A percentile compares a stretch with the other conserved stretches of the same genome.
These are phyloP conservation scores for Hemileccinum hortonii DNA, from an alignment of 1,284 basidiomycete species.

Conservation along the genomic window DNA sequence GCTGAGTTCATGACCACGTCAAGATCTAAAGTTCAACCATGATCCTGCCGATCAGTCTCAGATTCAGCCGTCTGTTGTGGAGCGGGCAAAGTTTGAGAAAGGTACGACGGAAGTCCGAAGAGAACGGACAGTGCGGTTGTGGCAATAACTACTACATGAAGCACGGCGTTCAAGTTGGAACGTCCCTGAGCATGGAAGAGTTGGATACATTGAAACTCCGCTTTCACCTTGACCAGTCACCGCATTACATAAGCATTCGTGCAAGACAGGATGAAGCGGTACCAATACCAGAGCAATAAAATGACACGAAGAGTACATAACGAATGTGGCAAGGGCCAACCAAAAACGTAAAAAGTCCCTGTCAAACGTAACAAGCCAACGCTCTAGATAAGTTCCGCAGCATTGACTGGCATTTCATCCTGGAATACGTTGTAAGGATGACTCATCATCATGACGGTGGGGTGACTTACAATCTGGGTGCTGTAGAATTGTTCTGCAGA, in stretches of 20 bases:
- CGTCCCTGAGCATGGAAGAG: no score
- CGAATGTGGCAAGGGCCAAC: constrained; percentile 5
- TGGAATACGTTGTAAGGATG: constrained; percentile 31
- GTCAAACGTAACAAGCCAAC: constrained; percentile 2
- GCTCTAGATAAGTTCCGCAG: constrained; percentile 76
- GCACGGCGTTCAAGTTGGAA: no score
- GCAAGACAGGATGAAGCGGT: no score
- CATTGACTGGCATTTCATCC: constrained; percentile 95
- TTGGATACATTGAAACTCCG: no score
- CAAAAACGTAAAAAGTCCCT: constrained; percentile 1
- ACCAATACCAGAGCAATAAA: constrained; percentile 43
- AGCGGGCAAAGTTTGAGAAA: no score
- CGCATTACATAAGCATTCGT: no score
- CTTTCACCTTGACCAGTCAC: no score
- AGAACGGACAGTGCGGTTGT: no score
- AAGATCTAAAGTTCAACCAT: neutral
- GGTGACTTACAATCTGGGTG: constrained; percentile 74
- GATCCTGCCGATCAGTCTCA: neutral
- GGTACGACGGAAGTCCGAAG: no score
- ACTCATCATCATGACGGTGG: constrained; percentile 9
- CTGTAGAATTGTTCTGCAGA: constrained; percentile 79
- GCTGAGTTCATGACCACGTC: neutral
- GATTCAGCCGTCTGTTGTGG: no score
- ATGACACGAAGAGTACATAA: constrained; percentile 19
- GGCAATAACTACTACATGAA: no score